phyloP scores from a whole-genome alignment of 1,139 yeast genomes.

The Taiozyma sp. region DNA sequence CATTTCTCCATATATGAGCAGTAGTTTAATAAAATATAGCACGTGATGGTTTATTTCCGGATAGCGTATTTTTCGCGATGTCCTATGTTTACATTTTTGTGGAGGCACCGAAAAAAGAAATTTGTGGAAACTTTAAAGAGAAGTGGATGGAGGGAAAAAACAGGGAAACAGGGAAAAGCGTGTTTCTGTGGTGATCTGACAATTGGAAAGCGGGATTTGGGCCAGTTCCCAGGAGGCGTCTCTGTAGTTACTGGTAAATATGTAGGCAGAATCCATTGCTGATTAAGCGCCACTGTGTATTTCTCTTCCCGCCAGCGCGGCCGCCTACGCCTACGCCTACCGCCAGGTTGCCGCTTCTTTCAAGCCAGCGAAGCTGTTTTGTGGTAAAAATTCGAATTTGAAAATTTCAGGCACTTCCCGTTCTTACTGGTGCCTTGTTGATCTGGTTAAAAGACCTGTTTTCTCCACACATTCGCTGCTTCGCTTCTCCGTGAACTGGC shows the following conservation, averaged over 20 bases:
- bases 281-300: too few species aligned
- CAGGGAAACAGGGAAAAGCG: not conserved
- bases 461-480: not conserved
- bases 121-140: not conserved
- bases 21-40: not conserved
- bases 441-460: not conserved
- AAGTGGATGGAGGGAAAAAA: not conserved
- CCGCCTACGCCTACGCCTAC: not conserved
- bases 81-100: not conserved
- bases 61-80: not conserved
- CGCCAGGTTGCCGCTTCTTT: not conserved
- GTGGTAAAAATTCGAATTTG: not conserved
- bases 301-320: not conserved
- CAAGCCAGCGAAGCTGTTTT: not conserved
- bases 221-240: too few species aligned
- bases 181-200: not conserved
- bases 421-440: not conserved
- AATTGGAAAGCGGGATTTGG: not conserved
- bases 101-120: not conserved
- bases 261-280: too few species aligned
- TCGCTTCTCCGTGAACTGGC: not conserved
- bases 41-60: not conserved
- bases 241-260: too few species aligned
- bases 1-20: too few species aligned
- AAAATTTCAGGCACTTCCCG: not conserved